phyloP scores from a whole-genome alignment of 805 yeast genomes.

The Tetrapisispora pingtungensis region DNA sequence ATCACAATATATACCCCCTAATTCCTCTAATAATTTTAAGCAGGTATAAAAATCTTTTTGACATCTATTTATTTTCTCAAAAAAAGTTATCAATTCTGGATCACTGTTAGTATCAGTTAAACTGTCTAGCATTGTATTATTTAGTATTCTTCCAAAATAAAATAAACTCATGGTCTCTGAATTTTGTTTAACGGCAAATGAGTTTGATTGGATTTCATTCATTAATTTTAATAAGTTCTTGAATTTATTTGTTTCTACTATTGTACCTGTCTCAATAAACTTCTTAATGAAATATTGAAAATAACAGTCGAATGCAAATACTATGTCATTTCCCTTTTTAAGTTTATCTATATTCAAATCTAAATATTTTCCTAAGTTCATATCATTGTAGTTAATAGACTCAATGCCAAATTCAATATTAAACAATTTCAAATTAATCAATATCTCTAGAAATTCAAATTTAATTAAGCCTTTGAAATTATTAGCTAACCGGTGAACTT shows the following conservation, averaged over 20 bases:
- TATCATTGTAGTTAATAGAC: neutral
- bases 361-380: neutral
- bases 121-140: neutral
- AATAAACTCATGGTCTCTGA: constrained; percentile 17
- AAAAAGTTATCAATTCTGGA: constrained; percentile 8
- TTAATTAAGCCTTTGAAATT: neutral
- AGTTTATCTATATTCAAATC: neutral
- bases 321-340: neutral
- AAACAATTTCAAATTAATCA: neutral
- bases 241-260: neutral
- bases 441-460: neutral
- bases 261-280: constrained; percentile 4
- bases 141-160: constrained; percentile 13
- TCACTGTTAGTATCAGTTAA: constrained; percentile 6
- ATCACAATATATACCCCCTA: constrained; percentile 9
- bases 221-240: constrained; percentile 3
- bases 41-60: constrained; percentile 11
- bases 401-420: neutral
- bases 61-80: constrained; percentile 13
- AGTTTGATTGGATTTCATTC: constrained; percentile 5
- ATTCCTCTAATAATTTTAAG: constrained; percentile 13
- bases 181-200: constrained; percentile 16
- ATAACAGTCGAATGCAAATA: neutral
- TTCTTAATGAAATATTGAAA: constrained; percentile 12
- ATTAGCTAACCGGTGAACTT: neutral